These are phyloP conservation scores for Puccinia horiana DNA, from an alignment of 1,284 basidiomycete genomes.

Conservation along the genomic window DNA sequence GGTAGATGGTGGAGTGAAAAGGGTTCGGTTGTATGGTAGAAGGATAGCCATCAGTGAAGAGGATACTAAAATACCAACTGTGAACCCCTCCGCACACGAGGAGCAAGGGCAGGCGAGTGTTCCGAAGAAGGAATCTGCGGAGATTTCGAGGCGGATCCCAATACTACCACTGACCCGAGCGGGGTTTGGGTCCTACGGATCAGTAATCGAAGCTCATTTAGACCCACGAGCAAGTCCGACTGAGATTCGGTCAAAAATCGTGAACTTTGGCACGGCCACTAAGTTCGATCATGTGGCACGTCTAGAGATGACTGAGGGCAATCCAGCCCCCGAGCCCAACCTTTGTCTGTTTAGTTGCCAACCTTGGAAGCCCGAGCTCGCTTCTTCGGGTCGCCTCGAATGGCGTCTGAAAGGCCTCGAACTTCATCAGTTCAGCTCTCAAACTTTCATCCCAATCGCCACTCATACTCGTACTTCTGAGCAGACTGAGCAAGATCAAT, in stretches of 20 bases:
- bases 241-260: constrained; percentile 70
- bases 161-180: constrained; percentile 78
- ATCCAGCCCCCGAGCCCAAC: constrained; percentile 62
- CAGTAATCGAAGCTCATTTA: constrained; percentile 79
- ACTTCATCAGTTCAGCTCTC: constrained; percentile 59
- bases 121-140: background rate
- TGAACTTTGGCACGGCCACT: constrained; percentile 81
- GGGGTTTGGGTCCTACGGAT: constrained; percentile 77
- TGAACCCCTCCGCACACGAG: constrained; percentile 53
- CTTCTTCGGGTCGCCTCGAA: constrained; percentile 69
- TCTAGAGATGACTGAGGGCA: constrained; percentile 64
- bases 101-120: constrained; percentile 34
- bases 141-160: constrained; percentile 61
- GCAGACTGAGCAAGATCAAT: constrained; percentile 53
- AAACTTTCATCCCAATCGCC: constrained; percentile 86
- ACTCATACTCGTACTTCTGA: constrained; percentile 51
- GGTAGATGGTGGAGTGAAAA: constrained; percentile 87
- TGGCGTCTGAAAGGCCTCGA: constrained; percentile 63
- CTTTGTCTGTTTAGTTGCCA: constrained; percentile 55
- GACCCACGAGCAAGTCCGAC: constrained; percentile 69
- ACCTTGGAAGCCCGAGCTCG: constrained; percentile 53
- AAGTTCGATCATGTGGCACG: constrained; percentile 83
- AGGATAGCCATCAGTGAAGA: constrained; percentile 59
- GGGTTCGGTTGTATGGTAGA: constrained; percentile 77
- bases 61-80: constrained; percentile 47